Percentiles rank a stretch among this genome's conserved stretches.
phyloP scores from a whole-genome alignment of 768 basidiomycete genomes.

The Megacollybia marginata region DNA sequence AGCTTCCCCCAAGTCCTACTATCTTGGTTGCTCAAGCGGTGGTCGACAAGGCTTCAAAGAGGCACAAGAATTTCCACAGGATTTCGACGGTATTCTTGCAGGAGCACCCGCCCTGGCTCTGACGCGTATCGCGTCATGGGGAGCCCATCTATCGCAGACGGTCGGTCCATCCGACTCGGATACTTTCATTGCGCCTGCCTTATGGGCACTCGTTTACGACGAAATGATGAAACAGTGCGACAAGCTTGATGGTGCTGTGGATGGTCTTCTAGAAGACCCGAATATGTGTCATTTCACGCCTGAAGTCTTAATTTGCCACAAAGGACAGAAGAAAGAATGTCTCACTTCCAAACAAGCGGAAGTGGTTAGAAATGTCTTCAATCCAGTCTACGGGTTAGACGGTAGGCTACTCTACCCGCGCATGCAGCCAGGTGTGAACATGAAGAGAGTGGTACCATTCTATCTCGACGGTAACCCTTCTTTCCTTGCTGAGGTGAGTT shows the following conservation, averaged over 20 bases:
- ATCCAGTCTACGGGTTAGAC: no score
- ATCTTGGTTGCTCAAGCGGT: constrained; percentile 15
- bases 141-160: background rate
- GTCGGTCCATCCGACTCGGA: constrained; percentile 1
- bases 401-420: no score
- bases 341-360: no score
- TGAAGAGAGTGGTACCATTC: background rate
- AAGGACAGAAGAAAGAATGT: no score
- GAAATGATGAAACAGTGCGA: constrained; percentile 17
- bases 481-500: constrained; percentile 1
- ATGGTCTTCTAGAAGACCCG: constrained; percentile 15
- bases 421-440: no score
- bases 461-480: constrained; percentile 2
- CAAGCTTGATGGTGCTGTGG: constrained; percentile 13
- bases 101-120: constrained; percentile 12
- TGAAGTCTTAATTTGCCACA: constrained; percentile 9
- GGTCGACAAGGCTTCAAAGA: constrained; percentile 17
- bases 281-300: constrained; percentile 12
- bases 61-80: constrained; percentile 12
- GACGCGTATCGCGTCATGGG: constrained; percentile 1
- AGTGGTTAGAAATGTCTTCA: no score
- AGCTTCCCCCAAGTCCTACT: constrained; percentile 12
- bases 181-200: constrained; percentile 8
- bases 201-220: constrained; percentile 11
- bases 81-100: constrained; percentile 17